Evolutionary conservation across 768 basidiomycete genomes (phyloP), one percentile per base, ranked within the genome.

Genomic region (Pisolithus sp.): DNA sequence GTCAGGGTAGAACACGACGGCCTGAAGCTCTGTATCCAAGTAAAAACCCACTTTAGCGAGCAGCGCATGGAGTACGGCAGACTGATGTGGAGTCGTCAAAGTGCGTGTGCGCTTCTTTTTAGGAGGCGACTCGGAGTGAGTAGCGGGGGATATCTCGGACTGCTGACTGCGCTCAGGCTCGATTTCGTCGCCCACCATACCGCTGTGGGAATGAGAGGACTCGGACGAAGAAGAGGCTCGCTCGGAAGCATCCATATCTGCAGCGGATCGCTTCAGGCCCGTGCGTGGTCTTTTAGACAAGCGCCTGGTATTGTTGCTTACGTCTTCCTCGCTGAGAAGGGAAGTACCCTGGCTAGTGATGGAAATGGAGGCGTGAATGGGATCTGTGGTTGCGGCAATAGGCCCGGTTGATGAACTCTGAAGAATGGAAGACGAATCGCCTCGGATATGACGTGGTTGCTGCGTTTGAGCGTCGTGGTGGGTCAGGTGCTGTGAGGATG

Each of bases 21-120:
- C 28, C 34, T 20, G 8, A 18, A 39, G 26, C 13, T 5, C 13
- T 49, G 28, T 18, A 24, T 18, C 41, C 39, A 45, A 41, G 30
- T 23, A 21, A 42, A 3, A 2, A 7, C 68, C 58, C 70, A 91
- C 90, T 82, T 91, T 83, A 30, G 87, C 86, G n/a, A 93, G 78
- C 43, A 93, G 76, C 5, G 86, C 85, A 59, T 91, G 89, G 18
- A 93, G 75, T n/a, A 90, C 89, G 12, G 87, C 85, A 50, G 90
- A 83, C 64, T 93, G 90, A 62, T 92, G 87, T 7, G 90, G 88
- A 8, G 90, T 93, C 38, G 90, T 93, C 51, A 93, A 73, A 28
- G 90, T 93, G 50, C 90, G 78, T 61, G 89, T 90, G 69, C 88
- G 88, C 76, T 89, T 89, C 55, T 71, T 69, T 55, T 80, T 80